Evolutionary conservation across 768 basidiomycete genomes (phyloP).

Genomic region (Tremella yokohamensis): DNA sequence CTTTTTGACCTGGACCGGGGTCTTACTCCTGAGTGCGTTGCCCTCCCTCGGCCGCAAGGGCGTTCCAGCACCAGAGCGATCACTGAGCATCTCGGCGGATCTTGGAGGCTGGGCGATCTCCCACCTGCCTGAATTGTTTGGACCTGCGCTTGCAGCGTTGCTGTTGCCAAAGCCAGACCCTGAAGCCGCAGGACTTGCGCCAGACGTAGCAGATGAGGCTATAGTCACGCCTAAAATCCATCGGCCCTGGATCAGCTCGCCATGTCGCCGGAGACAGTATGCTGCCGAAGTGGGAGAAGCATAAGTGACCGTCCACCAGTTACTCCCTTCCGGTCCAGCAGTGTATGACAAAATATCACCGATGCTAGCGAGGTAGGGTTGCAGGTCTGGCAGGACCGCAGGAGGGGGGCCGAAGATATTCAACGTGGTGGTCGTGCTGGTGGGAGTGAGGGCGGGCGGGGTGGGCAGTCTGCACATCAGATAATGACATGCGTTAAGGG

Average conservation of each 20-base stretch:
- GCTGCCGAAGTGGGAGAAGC: conserved; percentile 21
- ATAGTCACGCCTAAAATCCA: conserved; percentile 42
- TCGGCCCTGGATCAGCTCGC: conserved; percentile 37
- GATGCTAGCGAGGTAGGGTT: conserved; percentile 23
- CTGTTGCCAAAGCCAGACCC: conserved; percentile 6
- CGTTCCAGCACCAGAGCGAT: conserved; percentile 14
- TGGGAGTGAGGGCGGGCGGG: conserved; percentile 27
- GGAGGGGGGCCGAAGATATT: conserved; percentile 42
- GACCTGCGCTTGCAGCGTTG: background rate
- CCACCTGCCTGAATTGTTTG: background rate
- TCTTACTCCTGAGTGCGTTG: conserved; percentile 14
- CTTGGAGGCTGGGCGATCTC: background rate
- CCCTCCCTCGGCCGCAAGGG: conserved; percentile 12
- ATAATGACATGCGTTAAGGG: background rate
- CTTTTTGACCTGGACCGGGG: conserved; percentile 1
- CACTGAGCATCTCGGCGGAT: background rate
- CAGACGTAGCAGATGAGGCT: conserved; percentile 2
- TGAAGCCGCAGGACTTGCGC: no score
- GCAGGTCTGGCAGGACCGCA: conserved; percentile 20
- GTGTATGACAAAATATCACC: conserved; percentile 29
- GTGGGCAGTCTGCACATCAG: conserved; percentile 19
- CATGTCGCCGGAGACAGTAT: conserved; percentile 34
- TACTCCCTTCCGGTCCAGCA: conserved; percentile 37
- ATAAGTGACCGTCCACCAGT: conserved; percentile 39
- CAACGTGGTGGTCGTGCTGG: conserved; percentile 28